Conservation (phyloP, 2,329 filamentous ascomycete genomes). For the Trichocomaceae sp. region DNA sequence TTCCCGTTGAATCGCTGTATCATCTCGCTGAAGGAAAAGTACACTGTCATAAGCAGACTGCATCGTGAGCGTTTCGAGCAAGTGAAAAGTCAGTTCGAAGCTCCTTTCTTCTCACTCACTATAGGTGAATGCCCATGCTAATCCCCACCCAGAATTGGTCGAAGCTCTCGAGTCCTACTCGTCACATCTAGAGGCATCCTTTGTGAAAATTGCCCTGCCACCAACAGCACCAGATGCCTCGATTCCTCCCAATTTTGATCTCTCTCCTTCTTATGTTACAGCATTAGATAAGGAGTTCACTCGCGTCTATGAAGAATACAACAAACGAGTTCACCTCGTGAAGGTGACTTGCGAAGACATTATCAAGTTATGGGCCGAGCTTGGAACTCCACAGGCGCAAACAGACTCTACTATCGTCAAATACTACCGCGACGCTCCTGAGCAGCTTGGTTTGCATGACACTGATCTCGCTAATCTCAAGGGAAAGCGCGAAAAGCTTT, state of each 20-base stretch:
- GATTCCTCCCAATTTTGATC: conserved; percentile 76
- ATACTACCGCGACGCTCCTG: conserved; percentile 80
- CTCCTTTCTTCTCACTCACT: neutral
- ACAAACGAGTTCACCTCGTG: conserved; percentile 69
- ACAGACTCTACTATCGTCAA: conserved; percentile 84
- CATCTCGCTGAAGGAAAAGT: conserved; percentile 75
- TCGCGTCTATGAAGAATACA: conserved; percentile 94
- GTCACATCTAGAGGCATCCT: conserved; percentile 84
- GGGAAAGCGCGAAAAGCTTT: conserved; percentile 69
- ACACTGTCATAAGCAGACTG: conserved; percentile 68
- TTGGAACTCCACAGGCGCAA: conserved; percentile 88
- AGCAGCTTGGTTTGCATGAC: conserved; percentile 87
- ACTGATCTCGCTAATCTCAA: conserved; percentile 71
- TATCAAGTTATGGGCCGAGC: conserved; percentile 90
- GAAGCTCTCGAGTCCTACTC: conserved; percentile 94
- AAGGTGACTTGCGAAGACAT: conserved; percentile 72
- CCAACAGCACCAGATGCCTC: conserved; percentile 71
- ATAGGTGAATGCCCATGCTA: conserved; percentile 15
- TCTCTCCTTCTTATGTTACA: conserved; percentile 83
- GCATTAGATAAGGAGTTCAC: conserved; percentile 86
- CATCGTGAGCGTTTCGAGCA: conserved; percentile 92
- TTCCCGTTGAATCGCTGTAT: conserved; percentile 78
- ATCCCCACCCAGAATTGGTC: conserved; percentile 66
- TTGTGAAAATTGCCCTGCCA: conserved; percentile 77
- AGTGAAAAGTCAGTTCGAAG: conserved; percentile 69